A percentile compares a stretch with the other conserved stretches of the same genome.
phyloP scores from a whole-genome alignment of 345 rosid species.

The Tarenaya hassleriana region DNA sequence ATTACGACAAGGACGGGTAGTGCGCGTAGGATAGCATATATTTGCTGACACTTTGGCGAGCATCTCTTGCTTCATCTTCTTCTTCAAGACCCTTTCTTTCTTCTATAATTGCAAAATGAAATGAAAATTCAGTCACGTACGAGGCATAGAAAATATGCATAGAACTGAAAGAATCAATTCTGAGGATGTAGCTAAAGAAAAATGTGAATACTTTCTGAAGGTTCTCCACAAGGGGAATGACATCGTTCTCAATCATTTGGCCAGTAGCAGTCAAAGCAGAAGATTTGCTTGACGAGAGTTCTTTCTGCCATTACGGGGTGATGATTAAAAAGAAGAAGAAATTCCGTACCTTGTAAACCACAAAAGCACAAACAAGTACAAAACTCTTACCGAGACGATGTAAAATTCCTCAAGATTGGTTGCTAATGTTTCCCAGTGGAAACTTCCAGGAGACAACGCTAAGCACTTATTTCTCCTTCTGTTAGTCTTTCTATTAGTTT shows the following conservation, averaged over 20 bases:
- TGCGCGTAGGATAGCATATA: slow-evolving; percentile 28
- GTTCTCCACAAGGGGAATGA: slow-evolving; percentile 55
- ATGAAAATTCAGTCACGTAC: background rate
- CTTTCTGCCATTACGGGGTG: slow-evolving; percentile 41
- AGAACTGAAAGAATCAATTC: background rate
- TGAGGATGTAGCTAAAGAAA: slow-evolving; percentile 5
- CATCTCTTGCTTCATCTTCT: slow-evolving; percentile 50
- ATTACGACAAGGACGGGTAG: slow-evolving; percentile 60
- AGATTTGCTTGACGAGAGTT: slow-evolving; percentile 49
- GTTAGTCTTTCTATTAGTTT: slow-evolving; percentile 29
- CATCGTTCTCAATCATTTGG: slow-evolving; percentile 41
- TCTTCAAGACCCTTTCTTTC: slow-evolving; percentile 57
- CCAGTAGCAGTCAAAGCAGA: slow-evolving; percentile 46
- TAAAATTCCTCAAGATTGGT: slow-evolving; percentile 64
- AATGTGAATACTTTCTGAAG: slow-evolving; percentile 45
- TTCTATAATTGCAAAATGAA: slow-evolving; percentile 36
- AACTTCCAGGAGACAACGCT: slow-evolving; percentile 21
- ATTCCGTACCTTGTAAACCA: background rate
- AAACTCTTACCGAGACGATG: slow-evolving; percentile 44
- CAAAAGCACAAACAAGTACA: slow-evolving; percentile 14
- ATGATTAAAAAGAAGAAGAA: background rate
- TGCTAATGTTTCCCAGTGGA: slow-evolving; percentile 76
- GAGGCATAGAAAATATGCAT: slow-evolving; percentile 5
- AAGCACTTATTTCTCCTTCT: slow-evolving; percentile 29
- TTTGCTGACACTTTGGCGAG: slow-evolving; percentile 32